phyloP scores from a whole-genome alignment of 371 early-diverging fungal species.

The Saksenaea vasiformis region DNA sequence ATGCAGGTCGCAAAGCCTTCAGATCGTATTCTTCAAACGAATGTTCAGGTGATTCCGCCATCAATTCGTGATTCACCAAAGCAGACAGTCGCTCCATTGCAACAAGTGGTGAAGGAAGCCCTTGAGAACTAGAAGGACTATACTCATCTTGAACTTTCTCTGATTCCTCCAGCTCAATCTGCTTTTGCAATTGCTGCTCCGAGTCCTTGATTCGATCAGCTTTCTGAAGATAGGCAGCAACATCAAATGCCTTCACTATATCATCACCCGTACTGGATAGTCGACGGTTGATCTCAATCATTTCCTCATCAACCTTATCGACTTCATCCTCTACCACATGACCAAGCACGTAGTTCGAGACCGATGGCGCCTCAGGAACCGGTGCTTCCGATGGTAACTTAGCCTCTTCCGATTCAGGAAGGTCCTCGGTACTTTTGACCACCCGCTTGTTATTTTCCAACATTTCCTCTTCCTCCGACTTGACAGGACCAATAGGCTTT shows the following conservation, averaged over 20 bases:
- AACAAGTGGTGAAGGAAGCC: constrained; percentile 21
- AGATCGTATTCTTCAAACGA: constrained; percentile 13
- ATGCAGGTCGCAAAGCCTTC: constrained; percentile 4
- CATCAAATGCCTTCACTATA: constrained; percentile 31
- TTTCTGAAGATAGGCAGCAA: constrained; percentile 12
- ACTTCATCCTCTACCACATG: constrained; percentile 11
- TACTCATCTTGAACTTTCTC: constrained; percentile 23
- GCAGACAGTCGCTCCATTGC: constrained; percentile 37
- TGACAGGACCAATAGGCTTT: background rate
- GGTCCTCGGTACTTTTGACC: background rate
- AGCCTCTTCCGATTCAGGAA: background rate
- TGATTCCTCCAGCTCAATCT: constrained; percentile 10
- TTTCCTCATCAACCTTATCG: constrained; percentile 4
- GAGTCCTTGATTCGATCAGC: constrained; percentile 4
- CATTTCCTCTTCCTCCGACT: background rate
- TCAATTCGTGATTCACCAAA: constrained; percentile 30
- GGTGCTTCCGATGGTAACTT: no score
- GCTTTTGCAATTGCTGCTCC: constrained; percentile 1
- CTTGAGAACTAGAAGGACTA: background rate
- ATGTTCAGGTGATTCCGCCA: constrained; percentile 18
- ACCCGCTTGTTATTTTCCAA: background rate
- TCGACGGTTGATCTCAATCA: constrained; percentile 13
- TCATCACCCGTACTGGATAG: constrained; percentile 26
- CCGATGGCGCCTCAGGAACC: constrained; percentile 9
- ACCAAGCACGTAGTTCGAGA: constrained; percentile 16